phyloP scores from a whole-genome alignment of 768 basidiomycete species.

The Auriscalpium orientale region DNA sequence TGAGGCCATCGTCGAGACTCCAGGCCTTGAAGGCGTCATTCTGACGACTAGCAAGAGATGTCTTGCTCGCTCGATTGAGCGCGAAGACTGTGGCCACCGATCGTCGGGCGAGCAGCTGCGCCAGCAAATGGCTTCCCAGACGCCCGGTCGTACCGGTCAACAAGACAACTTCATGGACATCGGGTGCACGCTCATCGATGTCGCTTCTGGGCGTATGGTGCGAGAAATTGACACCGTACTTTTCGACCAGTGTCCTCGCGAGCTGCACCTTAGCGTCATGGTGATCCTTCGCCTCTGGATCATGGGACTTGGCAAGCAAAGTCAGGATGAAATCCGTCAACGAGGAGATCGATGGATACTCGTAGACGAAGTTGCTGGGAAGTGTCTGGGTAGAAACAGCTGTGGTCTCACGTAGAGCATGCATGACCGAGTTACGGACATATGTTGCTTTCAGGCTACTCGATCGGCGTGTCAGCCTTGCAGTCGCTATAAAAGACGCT shows the following conservation, averaged over 20 bases:
- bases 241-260: too few species aligned
- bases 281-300: conserved; percentile 1
- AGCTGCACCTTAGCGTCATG: conserved; percentile 6
- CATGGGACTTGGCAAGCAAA: not conserved
- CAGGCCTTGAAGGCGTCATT: not conserved
- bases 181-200: too few species aligned
- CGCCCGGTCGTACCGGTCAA: conserved; percentile 1
- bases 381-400: conserved; percentile 14
- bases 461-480: not conserved
- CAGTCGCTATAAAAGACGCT: not conserved
- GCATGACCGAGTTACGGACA: conserved; percentile 24
- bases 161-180: not conserved
- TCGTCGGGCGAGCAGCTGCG: not conserved
- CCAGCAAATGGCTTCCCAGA: not conserved
- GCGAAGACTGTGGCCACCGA: not conserved
- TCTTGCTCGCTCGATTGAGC: not conserved
- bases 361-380: conserved; percentile 26
- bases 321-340: too few species aligned
- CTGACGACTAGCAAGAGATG: not conserved
- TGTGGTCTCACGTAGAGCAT: conserved; percentile 19
- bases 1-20: not conserved
- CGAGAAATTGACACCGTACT: too few species aligned
- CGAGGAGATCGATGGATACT: conserved; percentile 27
- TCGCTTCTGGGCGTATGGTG: too few species aligned
- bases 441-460: conserved; percentile 24